A percentile compares a stretch with the other conserved stretches of the same genome.
phyloP scores from a whole-genome alignment of 2,329 filamentous ascomycete genomes.

The Mycosphaerelloides madeirae region DNA sequence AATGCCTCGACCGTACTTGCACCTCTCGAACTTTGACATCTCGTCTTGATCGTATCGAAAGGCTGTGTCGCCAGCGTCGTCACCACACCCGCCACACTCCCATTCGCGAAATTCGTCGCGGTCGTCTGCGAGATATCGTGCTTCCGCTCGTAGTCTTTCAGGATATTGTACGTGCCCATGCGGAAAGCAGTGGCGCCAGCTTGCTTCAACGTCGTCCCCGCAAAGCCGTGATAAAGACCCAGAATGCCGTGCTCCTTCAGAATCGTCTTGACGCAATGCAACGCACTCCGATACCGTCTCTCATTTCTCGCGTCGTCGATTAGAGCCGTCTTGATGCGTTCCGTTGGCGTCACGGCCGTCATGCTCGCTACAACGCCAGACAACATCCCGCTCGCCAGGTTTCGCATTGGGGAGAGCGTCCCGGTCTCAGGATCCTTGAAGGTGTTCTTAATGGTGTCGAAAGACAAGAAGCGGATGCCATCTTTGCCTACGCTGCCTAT shows the following conservation, averaged over 20 bases:
- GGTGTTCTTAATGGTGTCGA: constrained; percentile 59
- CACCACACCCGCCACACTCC: constrained; percentile 56
- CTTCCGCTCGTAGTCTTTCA: constrained; percentile 55
- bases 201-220: constrained; percentile 59
- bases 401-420: constrained; percentile 51
- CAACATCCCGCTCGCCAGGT: constrained; percentile 60
- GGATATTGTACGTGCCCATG: constrained; percentile 58
- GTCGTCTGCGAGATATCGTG: constrained; percentile 48
- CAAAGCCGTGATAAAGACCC: constrained; percentile 55
- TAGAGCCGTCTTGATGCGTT: constrained; percentile 63
- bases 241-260: constrained; percentile 51
- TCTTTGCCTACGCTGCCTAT: constrained; percentile 61
- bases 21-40: constrained; percentile 56
- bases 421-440: constrained; percentile 55
- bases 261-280: constrained; percentile 49
- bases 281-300: constrained; percentile 46
- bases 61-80: constrained; percentile 58
- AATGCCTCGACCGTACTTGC: constrained; percentile 56
- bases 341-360: constrained; percentile 63
- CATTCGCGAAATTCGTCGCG: constrained; percentile 57
- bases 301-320: constrained; percentile 56
- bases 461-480: constrained; percentile 61
- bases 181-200: constrained; percentile 58
- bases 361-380: constrained; percentile 59
- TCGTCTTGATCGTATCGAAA: constrained; percentile 61